Conservation (phyloP, 202 grass and related monocot genomes). For the Panicum hallii region DNA sequence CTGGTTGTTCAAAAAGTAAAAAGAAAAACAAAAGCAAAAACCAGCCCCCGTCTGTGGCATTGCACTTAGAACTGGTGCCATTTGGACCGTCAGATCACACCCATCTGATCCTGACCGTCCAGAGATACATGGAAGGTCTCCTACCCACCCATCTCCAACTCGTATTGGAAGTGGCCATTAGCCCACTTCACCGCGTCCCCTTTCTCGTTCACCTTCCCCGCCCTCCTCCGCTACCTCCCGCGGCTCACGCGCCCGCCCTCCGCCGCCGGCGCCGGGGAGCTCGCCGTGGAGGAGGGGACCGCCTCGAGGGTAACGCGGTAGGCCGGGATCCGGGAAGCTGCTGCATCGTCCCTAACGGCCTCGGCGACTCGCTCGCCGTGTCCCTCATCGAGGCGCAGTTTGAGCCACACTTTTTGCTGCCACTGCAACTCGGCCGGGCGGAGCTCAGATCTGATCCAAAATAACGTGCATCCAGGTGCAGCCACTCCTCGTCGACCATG, state of each 20-base stretch:
- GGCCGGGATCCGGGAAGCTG: conserved; percentile 37
- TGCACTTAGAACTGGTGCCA: not conserved
- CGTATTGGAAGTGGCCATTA: conserved; percentile 13
- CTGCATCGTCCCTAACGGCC: not conserved
- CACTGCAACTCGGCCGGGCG: not conserved
- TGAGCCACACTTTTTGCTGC: conserved; percentile 24
- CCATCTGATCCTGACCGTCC: conserved; percentile 30
- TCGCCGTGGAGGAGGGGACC: conserved; percentile 17
- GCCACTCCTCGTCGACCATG: conserved; percentile 47
- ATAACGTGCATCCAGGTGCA: not conserved
- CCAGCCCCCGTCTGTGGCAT: not conserved
- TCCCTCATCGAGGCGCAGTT: conserved; percentile 12
- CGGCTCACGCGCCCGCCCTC: not conserved
- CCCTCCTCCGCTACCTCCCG: conserved; percentile 15
- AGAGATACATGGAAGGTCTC: conserved; percentile 17
- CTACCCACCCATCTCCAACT: not conserved
- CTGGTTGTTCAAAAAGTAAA: not conserved
- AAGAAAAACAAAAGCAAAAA: not conserved
- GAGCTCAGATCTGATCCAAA: conserved; percentile 45
- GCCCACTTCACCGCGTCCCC: conserved; percentile 35
- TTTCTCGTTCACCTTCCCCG: conserved; percentile 20
- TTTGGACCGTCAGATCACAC: conserved; percentile 10
- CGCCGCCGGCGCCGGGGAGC: conserved; percentile 37
- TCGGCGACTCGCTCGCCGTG: not conserved
- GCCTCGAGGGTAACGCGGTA: not conserved